phyloP scores from a whole-genome alignment of 2,329 filamentous ascomycete genomes.

The Periconia sp. region DNA sequence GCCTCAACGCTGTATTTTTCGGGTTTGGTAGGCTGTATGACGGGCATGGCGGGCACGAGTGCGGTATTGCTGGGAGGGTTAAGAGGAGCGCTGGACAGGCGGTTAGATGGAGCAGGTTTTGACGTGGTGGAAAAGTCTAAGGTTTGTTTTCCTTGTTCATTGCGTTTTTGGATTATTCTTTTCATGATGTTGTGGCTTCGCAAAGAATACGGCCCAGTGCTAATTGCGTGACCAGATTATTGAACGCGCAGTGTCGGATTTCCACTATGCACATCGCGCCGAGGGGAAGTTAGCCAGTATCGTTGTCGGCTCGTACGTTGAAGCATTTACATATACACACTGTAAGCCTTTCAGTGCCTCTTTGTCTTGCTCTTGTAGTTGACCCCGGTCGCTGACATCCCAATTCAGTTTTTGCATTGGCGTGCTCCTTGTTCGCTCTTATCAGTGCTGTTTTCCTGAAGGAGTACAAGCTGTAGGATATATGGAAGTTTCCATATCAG shows the following conservation, averaged over 20 bases:
- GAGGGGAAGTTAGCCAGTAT: constrained; percentile 11
- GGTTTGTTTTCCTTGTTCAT: neutral
- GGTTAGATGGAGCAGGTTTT: constrained; percentile 15
- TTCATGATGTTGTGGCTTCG: neutral
- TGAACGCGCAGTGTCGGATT: constrained; percentile 19
- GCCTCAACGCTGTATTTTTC: constrained; percentile 24
- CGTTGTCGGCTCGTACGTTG: constrained; percentile 21
- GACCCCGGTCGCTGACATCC: neutral
- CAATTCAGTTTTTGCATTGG: constrained; percentile 18
- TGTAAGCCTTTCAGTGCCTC: constrained; percentile 7
- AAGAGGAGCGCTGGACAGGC: constrained; percentile 13
- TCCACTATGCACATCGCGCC: constrained; percentile 21
- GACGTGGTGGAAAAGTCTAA: constrained; percentile 4
- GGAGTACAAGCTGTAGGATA: constrained; percentile 18
- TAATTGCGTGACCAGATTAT: constrained; percentile 15
- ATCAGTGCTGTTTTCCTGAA: constrained; percentile 17
- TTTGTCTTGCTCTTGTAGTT: neutral
- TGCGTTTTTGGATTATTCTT: neutral
- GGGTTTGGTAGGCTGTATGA: constrained; percentile 15
- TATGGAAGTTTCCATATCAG: too few relatives aligned
- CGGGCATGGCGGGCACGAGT: constrained; percentile 25
- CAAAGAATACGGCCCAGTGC: neutral
- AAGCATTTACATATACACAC: constrained; percentile 27
- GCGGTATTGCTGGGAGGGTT: constrained; percentile 25
- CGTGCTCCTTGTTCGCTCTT: constrained; percentile 19